Base-by-base conservation (phyloP, 192 early-diverging fungal species). In the Kickxella alabastrina region DNA sequence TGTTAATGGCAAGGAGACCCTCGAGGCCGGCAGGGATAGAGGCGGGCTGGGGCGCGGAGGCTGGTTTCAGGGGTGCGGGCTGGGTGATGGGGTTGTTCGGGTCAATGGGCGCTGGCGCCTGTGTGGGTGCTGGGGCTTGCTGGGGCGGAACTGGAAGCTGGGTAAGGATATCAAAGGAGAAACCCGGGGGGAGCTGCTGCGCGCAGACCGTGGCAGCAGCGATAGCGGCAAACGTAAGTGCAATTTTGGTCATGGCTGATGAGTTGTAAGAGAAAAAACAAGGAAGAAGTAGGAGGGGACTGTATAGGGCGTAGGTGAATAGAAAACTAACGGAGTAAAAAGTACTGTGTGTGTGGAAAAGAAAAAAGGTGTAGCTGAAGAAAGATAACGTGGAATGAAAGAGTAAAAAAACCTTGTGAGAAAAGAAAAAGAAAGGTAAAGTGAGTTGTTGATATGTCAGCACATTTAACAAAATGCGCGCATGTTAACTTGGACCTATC, bases 51-150 rank as follows among this genome's bases (percentile, higher is more conserved):
- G 70, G 63, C 17, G 59, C 63, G 9, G 62, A 62, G 1, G 54
- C 62, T 15, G 62, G 70, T 0, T 47, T 53, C 23, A 60, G 51
- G 12, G 70, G 70, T 46, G 36, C 26, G 22, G 70, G 70, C 70
- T 74, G 70, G 14, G 54, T 17, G 47, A 65, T 61, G 15, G 70
- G 70, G 59, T 74, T 74, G 51, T 74, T 74, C 4, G 70, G 70
- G 32, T 74, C 70, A 15, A 66, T 66, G 0, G 70, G 70, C 7
- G 70, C 70, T 0, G 70, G 70, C 2, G 63, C 70, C 59, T 74
- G 70, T 15, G 63, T 59, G 18, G 63, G 70, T 10, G 70, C 68
- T 1, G 62, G 62, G 2, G 68, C 62, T 42, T 65, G 68, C 58
- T 72, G 61, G 9, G 68, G 68, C 1, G 68, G 68, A 26, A 72